phyloP scores from a whole-genome alignment of 2,329 filamentous ascomycete species.

The Alternaria atra region DNA sequence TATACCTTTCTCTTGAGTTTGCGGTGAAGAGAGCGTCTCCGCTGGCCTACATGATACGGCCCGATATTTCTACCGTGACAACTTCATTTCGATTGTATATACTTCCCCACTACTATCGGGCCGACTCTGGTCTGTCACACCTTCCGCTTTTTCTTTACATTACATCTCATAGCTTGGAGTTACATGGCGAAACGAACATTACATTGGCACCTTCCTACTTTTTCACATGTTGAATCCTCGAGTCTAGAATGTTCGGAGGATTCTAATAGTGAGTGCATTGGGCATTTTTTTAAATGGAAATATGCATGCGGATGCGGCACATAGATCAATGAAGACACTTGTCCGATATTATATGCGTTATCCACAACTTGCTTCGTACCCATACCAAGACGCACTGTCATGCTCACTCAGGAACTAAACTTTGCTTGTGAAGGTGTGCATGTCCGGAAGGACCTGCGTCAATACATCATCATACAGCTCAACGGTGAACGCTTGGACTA shows the following conservation, averaged over 20 bases:
- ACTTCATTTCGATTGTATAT: conserved; percentile 19
- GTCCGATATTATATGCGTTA: conserved; percentile 2
- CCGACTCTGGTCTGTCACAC: conserved; percentile 6
- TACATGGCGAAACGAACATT: conserved; percentile 11
- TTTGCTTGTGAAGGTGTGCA: not conserved
- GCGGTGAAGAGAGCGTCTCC: not conserved
- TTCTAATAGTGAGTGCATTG: conserved; percentile 7
- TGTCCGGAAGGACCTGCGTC: not conserved
- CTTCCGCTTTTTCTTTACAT: conserved; percentile 2
- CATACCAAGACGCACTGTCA: not conserved
- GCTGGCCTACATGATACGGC: conserved; percentile 2
- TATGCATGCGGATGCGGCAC: conserved; percentile 10
- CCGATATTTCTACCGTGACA: not conserved
- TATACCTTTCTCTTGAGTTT: conserved; percentile 1
- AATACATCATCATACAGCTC: not conserved
- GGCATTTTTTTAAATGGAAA: not conserved
- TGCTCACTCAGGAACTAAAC: not conserved
- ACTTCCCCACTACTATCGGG: conserved; percentile 19
- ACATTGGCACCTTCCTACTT: not conserved
- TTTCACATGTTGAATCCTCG: conserved; percentile 4
- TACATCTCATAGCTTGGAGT: conserved; percentile 18
- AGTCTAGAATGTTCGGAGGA: conserved; percentile 1
- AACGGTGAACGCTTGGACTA: not conserved
- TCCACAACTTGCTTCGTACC: not conserved
- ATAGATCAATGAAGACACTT: conserved; percentile 20